phyloP scores from a whole-genome alignment of 306 rosid genomes.

The Abrus precatorius region DNA sequence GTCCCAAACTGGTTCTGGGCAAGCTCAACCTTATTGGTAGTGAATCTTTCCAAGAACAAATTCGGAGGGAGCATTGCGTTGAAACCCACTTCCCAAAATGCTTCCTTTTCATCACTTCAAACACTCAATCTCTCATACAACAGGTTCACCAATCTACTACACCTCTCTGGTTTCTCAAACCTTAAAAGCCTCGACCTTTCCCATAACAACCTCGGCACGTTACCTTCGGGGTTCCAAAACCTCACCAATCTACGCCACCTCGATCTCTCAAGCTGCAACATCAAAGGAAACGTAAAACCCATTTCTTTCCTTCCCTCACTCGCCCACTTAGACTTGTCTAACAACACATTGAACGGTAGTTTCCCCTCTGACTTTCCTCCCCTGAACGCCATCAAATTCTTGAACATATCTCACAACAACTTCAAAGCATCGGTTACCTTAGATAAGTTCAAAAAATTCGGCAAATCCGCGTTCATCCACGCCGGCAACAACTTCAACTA shows the following conservation, averaged over 20 bases:
- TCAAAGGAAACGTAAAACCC: slow-evolving; percentile 67
- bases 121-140: slow-evolving; percentile 77
- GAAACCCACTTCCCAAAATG: slow-evolving; percentile 43
- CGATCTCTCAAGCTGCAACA: slow-evolving; percentile 72
- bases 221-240: slow-evolving; percentile 68
- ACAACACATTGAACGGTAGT: slow-evolving; percentile 70
- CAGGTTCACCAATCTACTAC: slow-evolving; percentile 73
- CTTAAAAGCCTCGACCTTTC: slow-evolving; percentile 77
- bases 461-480: slow-evolving; percentile 65
- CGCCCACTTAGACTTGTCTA: slow-evolving; percentile 70
- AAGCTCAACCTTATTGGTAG: slow-evolving; percentile 46
- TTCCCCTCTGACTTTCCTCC: slow-evolving; percentile 91
- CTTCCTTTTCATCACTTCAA: slow-evolving; percentile 60
- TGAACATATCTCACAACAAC: slow-evolving; percentile 77
- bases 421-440: slow-evolving; percentile 51
- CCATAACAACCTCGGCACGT: slow-evolving; percentile 53
- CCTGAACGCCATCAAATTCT: slow-evolving; percentile 51
- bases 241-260: slow-evolving; percentile 61
- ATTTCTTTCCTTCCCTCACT: slow-evolving; percentile 63
- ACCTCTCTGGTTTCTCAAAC: slow-evolving; percentile 62
- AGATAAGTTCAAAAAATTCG: slow-evolving; percentile 56
- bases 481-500: slow-evolving; percentile 59
- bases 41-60: slow-evolving; percentile 70
- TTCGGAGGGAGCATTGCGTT: slow-evolving; percentile 76
- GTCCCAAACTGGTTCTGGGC: slow-evolving; percentile 81